Evolutionary conservation across 768 basidiomycete species (phyloP).

Genomic region (Rossbeevera mucosa): DNA sequence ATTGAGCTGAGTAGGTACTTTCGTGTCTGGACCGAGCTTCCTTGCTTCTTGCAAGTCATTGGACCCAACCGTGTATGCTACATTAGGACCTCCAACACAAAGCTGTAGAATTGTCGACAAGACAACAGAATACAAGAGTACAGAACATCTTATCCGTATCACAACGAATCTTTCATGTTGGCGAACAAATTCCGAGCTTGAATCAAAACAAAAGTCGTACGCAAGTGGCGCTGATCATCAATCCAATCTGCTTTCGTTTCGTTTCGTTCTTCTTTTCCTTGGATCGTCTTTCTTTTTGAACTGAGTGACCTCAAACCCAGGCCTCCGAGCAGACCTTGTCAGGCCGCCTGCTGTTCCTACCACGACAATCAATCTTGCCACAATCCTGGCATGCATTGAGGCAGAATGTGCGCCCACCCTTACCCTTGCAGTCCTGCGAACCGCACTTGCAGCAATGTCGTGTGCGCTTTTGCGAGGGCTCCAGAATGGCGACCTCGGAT

Average conservation of each 20-base stretch:
- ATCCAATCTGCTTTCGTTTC: neutral
- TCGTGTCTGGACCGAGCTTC: neutral
- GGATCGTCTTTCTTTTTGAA: neutral
- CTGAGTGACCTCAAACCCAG: slow-evolving; percentile 29
- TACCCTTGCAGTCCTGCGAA: slow-evolving; percentile 76
- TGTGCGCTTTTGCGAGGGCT: slow-evolving; percentile 51
- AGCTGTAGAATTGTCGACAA: neutral
- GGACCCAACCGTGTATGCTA: no score
- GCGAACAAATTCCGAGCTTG: slow-evolving; percentile 6
- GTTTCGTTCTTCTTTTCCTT: neutral
- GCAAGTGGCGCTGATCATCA: neutral
- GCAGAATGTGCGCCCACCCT: slow-evolving; percentile 73
- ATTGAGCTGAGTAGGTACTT: slow-evolving; percentile 27
- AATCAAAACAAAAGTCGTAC: neutral
- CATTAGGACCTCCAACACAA: neutral
- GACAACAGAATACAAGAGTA: neutral
- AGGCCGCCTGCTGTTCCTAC: slow-evolving; percentile 72
- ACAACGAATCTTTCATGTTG: slow-evolving; percentile 2
- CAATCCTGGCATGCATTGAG: slow-evolving; percentile 76
- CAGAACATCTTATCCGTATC: slow-evolving; percentile 7
- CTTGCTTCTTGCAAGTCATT: no score
- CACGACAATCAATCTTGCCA: slow-evolving; percentile 73
- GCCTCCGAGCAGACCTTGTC: slow-evolving; percentile 69
- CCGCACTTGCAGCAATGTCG: slow-evolving; percentile 85
- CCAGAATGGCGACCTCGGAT: slow-evolving; percentile 28